phyloP scores from a whole-genome alignment of 148 eudicot genomes.

The Fallopia convolvulus region DNA sequence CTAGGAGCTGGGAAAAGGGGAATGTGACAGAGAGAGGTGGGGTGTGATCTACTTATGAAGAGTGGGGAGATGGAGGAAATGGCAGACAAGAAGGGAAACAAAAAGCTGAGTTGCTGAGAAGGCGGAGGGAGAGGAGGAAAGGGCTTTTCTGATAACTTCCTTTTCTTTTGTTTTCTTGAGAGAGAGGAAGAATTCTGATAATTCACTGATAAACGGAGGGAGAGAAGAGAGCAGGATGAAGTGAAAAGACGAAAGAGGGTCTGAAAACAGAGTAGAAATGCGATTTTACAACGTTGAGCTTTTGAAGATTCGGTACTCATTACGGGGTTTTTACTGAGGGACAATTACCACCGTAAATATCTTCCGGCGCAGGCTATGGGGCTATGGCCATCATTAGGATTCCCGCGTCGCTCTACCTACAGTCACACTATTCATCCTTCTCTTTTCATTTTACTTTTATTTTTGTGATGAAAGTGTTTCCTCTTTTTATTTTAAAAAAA shows the following conservation, averaged over 20 bases:
- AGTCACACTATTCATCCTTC: neutral
- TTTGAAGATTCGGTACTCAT: neutral
- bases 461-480: no score
- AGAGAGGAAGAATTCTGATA: neutral
- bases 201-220: neutral
- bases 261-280: neutral
- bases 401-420: neutral
- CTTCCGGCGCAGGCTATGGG: neutral
- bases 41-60: neutral
- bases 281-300: neutral
- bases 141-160: neutral
- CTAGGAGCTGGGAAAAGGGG: neutral
- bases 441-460: no score
- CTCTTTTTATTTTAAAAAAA: no score
- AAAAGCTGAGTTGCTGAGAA: slow-evolving; percentile 7
- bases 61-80: neutral
- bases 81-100: neutral
- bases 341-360: neutral
- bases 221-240: neutral
- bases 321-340: neutral
- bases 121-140: slow-evolving; percentile 10
- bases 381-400: neutral
- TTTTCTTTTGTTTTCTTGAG: neutral
- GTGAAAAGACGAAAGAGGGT: neutral
- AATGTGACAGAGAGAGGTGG: neutral